Conservation (phyloP, 164 flowering plant species). For the Dillenia turbinata region DNA sequence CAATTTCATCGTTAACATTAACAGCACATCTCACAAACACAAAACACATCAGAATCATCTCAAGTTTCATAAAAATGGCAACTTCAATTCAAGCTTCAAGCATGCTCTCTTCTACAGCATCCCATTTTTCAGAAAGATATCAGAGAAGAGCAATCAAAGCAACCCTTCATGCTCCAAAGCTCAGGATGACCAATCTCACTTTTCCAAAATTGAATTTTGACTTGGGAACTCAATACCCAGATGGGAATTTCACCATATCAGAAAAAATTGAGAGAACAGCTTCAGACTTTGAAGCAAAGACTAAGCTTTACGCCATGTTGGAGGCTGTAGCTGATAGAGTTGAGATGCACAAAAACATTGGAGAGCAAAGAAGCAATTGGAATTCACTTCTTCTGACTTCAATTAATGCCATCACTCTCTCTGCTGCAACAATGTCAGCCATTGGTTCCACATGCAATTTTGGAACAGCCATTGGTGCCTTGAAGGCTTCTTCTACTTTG, state of each 20-base stretch:
- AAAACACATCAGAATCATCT: too few relatives aligned
- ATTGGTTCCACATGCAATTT: constrained; percentile 20
- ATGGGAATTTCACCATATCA: not conserved
- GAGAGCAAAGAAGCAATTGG: constrained; percentile 47
- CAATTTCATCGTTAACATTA: too few relatives aligned
- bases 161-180: constrained; percentile 12
- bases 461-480: constrained; percentile 20
- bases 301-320: constrained; percentile 34
- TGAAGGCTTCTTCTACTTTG: constrained; percentile 41
- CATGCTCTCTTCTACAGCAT: not conserved
- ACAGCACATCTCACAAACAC: too few relatives aligned
- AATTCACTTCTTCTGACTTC: constrained; percentile 38
- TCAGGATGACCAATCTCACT: not conserved
- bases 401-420: constrained; percentile 36
- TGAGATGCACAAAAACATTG: constrained; percentile 46
- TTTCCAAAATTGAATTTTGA: constrained; percentile 21
- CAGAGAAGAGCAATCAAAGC: constrained; percentile 8
- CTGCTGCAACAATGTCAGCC: constrained; percentile 43
- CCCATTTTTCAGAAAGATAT: not conserved
- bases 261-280: not conserved
- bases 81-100: too few relatives aligned
- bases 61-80: too few relatives aligned
- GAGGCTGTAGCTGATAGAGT: constrained; percentile 36
- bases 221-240: constrained; percentile 2
- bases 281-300: constrained; percentile 4